Conservation (phyloP, 805 yeast species). For the Starmerella ratchasimensis region DNA sequence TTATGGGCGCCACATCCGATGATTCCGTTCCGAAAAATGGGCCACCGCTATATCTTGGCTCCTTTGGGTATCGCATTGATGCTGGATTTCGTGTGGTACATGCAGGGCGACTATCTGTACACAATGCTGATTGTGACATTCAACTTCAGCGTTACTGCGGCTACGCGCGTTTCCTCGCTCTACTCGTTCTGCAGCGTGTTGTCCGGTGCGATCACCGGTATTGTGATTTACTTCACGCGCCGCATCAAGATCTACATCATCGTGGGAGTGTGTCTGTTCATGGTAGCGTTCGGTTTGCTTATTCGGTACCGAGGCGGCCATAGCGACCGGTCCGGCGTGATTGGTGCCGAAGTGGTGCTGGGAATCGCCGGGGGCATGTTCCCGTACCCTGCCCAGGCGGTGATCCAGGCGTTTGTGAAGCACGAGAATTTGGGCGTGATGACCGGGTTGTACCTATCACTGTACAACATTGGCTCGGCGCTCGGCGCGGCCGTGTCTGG, state of each 20-base stretch:
- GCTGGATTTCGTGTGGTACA: conserved; percentile 47
- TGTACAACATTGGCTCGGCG: conserved; percentile 50
- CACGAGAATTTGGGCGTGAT: conserved; percentile 55
- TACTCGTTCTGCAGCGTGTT: conserved; percentile 54
- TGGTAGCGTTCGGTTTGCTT: conserved; percentile 47
- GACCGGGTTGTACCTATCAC: conserved; percentile 42
- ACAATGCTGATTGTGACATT: conserved; percentile 53
- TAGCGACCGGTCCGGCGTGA: conserved; percentile 34
- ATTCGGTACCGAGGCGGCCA: conserved; percentile 43
- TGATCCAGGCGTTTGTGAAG: conserved; percentile 43
- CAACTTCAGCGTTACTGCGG: conserved; percentile 43
- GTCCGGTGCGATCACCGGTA: conserved; percentile 45
- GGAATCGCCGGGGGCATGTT: conserved; percentile 68
- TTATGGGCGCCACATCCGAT: conserved; percentile 47
- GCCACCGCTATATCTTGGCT: conserved; percentile 61
- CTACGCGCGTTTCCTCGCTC: conserved; percentile 49
- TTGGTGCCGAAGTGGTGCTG: conserved; percentile 48
- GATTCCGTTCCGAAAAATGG: conserved; percentile 43
- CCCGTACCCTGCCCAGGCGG: conserved; percentile 49
- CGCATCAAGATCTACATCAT: conserved; percentile 47
- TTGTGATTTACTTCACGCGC: conserved; percentile 36
- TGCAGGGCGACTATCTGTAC: conserved; percentile 59
- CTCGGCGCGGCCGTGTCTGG: conserved; percentile 53
- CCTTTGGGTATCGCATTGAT: conserved; percentile 46
- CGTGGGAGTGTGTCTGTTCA: conserved; percentile 45